Percentiles rank a stretch among this genome's conserved stretches.
Evolutionary conservation across 2,329 filamentous ascomycete genomes (phyloP).

Genomic region (Ustilaginoidea virens): DNA sequence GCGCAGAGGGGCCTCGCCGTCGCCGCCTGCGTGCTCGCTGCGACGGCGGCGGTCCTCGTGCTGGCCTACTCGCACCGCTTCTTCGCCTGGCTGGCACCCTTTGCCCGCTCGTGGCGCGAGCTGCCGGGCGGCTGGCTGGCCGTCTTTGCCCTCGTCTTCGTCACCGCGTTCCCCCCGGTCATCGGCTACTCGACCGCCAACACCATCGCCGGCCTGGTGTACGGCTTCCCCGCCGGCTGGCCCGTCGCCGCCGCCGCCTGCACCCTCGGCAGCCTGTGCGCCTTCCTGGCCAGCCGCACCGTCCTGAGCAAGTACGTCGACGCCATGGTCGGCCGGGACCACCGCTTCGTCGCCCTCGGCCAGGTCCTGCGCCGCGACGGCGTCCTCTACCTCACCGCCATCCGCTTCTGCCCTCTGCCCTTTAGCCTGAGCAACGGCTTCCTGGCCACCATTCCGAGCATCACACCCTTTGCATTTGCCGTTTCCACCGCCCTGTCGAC

Average conservation of each 20-base stretch:
- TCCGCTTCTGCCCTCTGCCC: conserved; percentile 80
- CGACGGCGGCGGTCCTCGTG: conserved; percentile 48
- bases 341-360: conserved; percentile 74
- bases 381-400: conserved; percentile 75
- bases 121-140: conserved; percentile 59
- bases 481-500: conserved; percentile 67
- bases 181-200: conserved; percentile 71
- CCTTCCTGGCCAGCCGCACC: conserved; percentile 69
- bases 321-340: conserved; percentile 65
- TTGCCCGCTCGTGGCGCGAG: conserved; percentile 62
- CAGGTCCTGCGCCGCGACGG: conserved; percentile 85
- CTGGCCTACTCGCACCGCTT: conserved; percentile 67
- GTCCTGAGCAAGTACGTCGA: conserved; percentile 67
- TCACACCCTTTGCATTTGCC: conserved; percentile 60
- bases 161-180: conserved; percentile 71
- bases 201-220: conserved; percentile 38
- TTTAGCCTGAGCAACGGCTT: conserved; percentile 92
- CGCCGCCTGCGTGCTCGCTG: conserved; percentile 30
- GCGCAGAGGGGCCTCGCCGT: conserved; percentile 46
- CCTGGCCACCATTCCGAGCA: conserved; percentile 81
- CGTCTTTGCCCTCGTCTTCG: conserved; percentile 59
- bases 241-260: conserved; percentile 68
- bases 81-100: conserved; percentile 58
- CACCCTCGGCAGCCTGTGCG: conserved; percentile 58
- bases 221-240: conserved; percentile 53